Percentiles rank a stretch among this genome's conserved stretches.
Evolutionary conservation across 768 basidiomycete species (phyloP).

Genomic region (Royoungia palumana): DNA sequence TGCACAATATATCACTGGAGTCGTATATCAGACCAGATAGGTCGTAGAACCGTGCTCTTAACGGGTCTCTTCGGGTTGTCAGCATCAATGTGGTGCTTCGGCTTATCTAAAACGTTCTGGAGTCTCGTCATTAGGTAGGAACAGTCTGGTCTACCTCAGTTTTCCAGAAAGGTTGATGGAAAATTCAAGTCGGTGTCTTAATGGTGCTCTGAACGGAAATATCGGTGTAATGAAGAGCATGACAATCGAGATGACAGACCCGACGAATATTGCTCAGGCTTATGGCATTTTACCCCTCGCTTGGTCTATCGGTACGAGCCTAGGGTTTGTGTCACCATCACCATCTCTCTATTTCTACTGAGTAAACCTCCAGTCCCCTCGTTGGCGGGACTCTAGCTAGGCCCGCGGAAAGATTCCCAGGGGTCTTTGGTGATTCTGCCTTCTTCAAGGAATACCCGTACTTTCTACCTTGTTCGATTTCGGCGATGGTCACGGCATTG

Average conservation of each 20-base stretch:
- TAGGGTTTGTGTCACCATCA: conserved; percentile 36
- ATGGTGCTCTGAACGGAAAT: conserved; percentile 56
- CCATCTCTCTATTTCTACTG: background rate
- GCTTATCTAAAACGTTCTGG: conserved; percentile 46
- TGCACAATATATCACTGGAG: conserved; percentile 49
- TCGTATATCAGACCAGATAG: conserved; percentile 46
- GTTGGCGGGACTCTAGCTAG: conserved; percentile 63
- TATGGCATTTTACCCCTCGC: conserved; percentile 58
- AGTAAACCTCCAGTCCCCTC: conserved; percentile 47
- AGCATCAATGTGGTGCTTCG: conserved; percentile 46
- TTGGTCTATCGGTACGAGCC: conserved; percentile 41
- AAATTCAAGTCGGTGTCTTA: conserved; percentile 38
- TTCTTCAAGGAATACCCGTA: conserved; percentile 71
- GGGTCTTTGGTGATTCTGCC: conserved; percentile 47
- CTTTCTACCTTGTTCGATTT: conserved; percentile 65
- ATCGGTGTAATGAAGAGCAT: conserved; percentile 48
- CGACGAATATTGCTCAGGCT: conserved; percentile 34
- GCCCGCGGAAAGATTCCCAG: conserved; percentile 65
- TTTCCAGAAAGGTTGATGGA: background rate
- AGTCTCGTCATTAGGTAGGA: conserved; percentile 39
- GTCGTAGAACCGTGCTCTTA: conserved; percentile 48
- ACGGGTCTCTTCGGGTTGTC: conserved; percentile 44
- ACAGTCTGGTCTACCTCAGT: background rate
- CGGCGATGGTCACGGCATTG: conserved; percentile 51
- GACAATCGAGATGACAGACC: conserved; percentile 40